phyloP scores from a whole-genome alignment of 192 early-diverging fungal genomes.

The Thamnidium elegans region DNA sequence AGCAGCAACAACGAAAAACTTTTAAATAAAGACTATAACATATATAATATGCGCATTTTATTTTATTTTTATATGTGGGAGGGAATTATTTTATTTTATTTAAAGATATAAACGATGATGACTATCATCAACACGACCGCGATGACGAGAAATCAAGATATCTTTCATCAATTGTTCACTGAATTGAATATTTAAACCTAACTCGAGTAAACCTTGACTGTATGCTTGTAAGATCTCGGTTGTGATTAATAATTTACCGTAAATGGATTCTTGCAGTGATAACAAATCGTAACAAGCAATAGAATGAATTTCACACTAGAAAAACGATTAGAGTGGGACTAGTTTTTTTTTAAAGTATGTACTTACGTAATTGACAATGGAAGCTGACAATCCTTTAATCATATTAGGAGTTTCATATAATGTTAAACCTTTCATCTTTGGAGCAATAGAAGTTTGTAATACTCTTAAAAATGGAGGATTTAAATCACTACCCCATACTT shows the following conservation, averaged over 20 bases:
- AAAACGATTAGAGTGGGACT: neutral
- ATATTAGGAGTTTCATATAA: constrained; percentile 31
- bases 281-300: constrained; percentile 28
- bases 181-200: constrained; percentile 2
- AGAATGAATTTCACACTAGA: constrained; percentile 27
- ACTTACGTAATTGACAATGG: constrained; percentile 29
- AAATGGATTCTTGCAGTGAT: constrained; percentile 30
- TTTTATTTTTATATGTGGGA: neutral
- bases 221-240: constrained; percentile 24
- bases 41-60: neutral
- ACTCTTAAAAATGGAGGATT: constrained; percentile 29
- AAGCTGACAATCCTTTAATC: constrained; percentile 18
- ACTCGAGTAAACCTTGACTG: constrained; percentile 1
- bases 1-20: no score
- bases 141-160: neutral
- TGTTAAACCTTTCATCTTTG: constrained; percentile 3
- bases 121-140: constrained; percentile 21
- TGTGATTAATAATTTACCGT: constrained; percentile 27
- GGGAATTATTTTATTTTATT: neutral
- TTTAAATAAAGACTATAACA: no score
- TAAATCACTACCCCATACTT: constrained; percentile 13
- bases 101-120: constrained; percentile 36
- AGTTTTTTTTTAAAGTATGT: neutral
- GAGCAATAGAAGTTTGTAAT: constrained; percentile 23
- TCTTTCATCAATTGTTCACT: constrained; percentile 11